Conservation (phyloP, 129 eudicot genomes). For the Pseudognaphalium luteoalbum region DNA sequence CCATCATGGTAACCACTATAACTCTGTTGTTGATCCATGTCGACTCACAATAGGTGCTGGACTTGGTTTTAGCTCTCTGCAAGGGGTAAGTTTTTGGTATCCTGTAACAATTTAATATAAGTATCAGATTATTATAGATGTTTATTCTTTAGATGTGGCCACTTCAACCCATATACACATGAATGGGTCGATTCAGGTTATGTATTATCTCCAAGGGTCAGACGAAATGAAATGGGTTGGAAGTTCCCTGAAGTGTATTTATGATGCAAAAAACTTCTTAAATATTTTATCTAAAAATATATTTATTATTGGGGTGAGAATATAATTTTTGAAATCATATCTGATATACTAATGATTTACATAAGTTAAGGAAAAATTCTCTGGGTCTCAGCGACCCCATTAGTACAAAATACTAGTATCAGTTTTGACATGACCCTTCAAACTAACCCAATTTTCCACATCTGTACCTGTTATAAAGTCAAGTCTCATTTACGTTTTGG, state of each 20-base stretch:
- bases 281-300: no score
- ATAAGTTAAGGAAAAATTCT: no score
- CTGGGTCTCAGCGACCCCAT: no score
- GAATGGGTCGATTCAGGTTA: slow-evolving; percentile 5
- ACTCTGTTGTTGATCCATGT: slow-evolving; percentile 90
- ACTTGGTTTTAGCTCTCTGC: slow-evolving; percentile 87
- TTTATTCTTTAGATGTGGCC: not conserved
- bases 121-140: not conserved
- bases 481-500: not conserved
- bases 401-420: no score
- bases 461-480: no score
- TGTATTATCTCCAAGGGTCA: not conserved
- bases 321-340: no score
- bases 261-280: not conserved
- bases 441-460: no score
- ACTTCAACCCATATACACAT: not conserved
- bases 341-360: no score
- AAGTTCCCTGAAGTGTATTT: not conserved
- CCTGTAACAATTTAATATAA: no score
- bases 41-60: slow-evolving; percentile 86
- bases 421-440: no score
- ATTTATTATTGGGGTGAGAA: no score
- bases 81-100: slow-evolving; percentile 50
- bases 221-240: not conserved
- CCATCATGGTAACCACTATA: slow-evolving; percentile 94